A percentile compares a stretch with the other conserved stretches of the same genome.
Conservation (phyloP, 768 basidiomycete genomes). For the Lactarius sp. region DNA sequence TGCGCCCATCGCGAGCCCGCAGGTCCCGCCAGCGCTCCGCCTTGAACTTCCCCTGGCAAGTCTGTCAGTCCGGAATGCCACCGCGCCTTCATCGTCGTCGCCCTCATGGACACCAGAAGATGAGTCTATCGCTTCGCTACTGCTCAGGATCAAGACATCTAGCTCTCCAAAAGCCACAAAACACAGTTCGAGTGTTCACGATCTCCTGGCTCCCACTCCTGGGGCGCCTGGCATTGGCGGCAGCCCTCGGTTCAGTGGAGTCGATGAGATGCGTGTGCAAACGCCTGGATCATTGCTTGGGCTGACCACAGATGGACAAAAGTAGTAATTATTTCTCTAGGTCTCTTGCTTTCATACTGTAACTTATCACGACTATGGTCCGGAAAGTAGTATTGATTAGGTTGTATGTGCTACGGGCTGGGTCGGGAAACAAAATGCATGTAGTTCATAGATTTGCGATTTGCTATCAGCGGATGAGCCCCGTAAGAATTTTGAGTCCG, state of each 20-base stretch:
- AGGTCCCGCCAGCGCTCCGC: slow-evolving; percentile 23
- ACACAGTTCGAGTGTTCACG: slow-evolving; percentile 5
- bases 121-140: slow-evolving; percentile 23
- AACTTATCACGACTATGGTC: slow-evolving; percentile 16
- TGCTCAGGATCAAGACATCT: slow-evolving; percentile 24
- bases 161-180: slow-evolving; percentile 9
- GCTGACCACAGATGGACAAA: slow-evolving; percentile 12
- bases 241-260: not conserved
- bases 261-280: slow-evolving; percentile 23
- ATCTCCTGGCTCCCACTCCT: slow-evolving; percentile 7
- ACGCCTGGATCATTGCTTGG: slow-evolving; percentile 26
- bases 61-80: not conserved
- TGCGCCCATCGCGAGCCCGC: slow-evolving; percentile 21
- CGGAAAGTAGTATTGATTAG: slow-evolving; percentile 3
- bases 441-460: not conserved
- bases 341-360: not conserved
- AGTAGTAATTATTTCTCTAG: slow-evolving; percentile 2
- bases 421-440: not conserved
- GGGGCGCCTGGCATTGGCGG: not conserved
- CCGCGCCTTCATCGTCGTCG: slow-evolving; percentile 1
- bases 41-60: slow-evolving; percentile 24
- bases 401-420: slow-evolving; percentile 7
- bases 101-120: slow-evolving; percentile 26
- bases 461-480: too few species aligned
- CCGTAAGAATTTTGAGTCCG: too few species aligned